phyloP scores from a whole-genome alignment of 2,329 filamentous ascomycete species.

The Colletotrichum lentis region DNA sequence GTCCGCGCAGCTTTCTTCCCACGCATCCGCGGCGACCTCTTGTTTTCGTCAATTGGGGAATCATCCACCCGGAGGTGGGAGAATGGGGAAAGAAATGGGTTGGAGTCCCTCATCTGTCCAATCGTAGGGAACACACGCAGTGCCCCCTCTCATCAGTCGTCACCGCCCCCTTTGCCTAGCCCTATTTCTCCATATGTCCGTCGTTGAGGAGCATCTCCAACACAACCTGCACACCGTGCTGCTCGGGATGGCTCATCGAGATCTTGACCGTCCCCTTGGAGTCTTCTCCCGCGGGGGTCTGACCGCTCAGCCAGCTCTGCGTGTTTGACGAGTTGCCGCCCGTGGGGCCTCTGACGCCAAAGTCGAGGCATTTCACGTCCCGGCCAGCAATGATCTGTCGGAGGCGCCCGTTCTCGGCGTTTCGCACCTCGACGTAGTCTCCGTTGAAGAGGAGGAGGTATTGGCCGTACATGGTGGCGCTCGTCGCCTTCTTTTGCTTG shows the following conservation, averaged over 20 bases:
- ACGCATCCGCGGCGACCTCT: conserved; percentile 9
- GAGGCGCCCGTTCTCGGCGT: conserved; percentile 92
- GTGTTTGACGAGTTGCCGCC: conserved; percentile 54
- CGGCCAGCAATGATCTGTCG: conserved; percentile 93
- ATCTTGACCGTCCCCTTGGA: conserved; percentile 87
- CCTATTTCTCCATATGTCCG: conserved; percentile 68
- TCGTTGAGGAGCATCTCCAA: conserved; percentile 93
- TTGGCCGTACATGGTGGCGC: conserved; percentile 87
- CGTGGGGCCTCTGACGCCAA: conserved; percentile 73
- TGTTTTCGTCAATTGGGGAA: conserved; percentile 7
- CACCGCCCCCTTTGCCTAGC: neutral
- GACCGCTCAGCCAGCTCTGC: conserved; percentile 44
- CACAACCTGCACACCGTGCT: conserved; percentile 84
- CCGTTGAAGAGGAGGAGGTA: conserved; percentile 94
- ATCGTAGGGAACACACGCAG: conserved; percentile 10
- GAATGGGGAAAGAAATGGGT: neutral
- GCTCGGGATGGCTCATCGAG: conserved; percentile 91
- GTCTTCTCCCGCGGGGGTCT: conserved; percentile 51
- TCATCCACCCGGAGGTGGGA: neutral
- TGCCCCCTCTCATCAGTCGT: conserved; percentile 20
- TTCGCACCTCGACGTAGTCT: conserved; percentile 96
- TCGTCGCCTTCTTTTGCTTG: conserved; percentile 77
- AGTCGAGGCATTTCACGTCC: conserved; percentile 90
- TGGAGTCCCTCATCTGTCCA: conserved; percentile 5
- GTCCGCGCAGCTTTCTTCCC: conserved; percentile 3